A percentile compares a stretch with the other conserved stretches of the same genome.
These are phyloP conservation scores for Takashimella koratensis DNA, from an alignment of 1,284 basidiomycete genomes.

Conservation along the genomic window DNA sequence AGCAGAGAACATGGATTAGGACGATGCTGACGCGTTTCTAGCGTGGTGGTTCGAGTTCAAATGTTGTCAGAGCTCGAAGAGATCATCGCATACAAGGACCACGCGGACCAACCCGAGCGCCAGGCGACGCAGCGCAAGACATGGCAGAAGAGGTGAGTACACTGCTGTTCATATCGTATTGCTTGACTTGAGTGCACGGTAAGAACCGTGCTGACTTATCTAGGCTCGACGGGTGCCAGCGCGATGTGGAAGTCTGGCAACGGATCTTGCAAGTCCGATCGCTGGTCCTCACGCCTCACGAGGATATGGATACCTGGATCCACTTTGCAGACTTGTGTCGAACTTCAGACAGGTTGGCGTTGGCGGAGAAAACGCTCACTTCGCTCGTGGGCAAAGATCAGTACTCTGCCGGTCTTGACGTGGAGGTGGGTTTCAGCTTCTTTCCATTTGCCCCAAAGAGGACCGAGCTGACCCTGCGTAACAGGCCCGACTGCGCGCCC, in stretches of 20 bases:
- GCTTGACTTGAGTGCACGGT: background rate
- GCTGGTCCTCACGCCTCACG: slow-evolving; percentile 86
- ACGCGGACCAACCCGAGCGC: slow-evolving; percentile 87
- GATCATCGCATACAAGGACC: slow-evolving; percentile 93
- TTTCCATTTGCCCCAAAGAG: background rate
- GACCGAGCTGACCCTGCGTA: too few species aligned
- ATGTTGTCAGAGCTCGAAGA: slow-evolving; percentile 99
- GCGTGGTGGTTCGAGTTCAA: slow-evolving; percentile 94
- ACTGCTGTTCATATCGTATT: background rate
- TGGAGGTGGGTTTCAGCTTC: slow-evolving; percentile 26
- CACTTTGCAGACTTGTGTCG: slow-evolving; percentile 85
- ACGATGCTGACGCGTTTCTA: too few species aligned
- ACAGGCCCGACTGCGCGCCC: slow-evolving; percentile 67
- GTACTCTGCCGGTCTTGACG: slow-evolving; percentile 16
- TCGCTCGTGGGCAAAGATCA: slow-evolving; percentile 65
- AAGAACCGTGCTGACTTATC: slow-evolving; percentile 16
- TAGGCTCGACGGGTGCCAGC: slow-evolving; percentile 91
- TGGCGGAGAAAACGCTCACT: slow-evolving; percentile 97
- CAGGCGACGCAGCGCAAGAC: slow-evolving; percentile 82
- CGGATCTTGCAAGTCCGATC: slow-evolving; percentile 94
- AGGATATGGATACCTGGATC: slow-evolving; percentile 97
- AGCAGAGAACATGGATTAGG: too few species aligned
- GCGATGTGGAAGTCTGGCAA: slow-evolving; percentile 99
- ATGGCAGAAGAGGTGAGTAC: slow-evolving; percentile 81
- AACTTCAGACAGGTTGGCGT: slow-evolving; percentile 75